These are phyloP conservation scores for Pestalotiopsis sp. DNA, from an alignment of 2,329 filamentous ascomycete species.

Conservation along the genomic window DNA sequence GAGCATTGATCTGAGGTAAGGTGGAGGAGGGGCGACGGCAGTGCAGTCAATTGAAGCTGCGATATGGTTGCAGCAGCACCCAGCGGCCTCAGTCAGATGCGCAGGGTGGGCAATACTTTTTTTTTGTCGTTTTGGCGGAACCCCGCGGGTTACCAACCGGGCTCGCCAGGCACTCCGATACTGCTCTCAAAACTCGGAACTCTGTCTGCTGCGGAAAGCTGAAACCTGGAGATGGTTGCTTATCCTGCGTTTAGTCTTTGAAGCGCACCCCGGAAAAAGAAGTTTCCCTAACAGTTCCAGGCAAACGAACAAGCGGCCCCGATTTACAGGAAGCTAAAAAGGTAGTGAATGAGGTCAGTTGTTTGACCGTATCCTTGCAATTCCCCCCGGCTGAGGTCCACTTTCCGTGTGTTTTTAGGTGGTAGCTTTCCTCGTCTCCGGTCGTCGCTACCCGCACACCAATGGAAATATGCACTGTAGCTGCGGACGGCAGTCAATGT, in stretches of 20 bases:
- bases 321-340: not conserved
- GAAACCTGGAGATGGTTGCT: slow-evolving; percentile 1
- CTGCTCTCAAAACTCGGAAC: not conserved
- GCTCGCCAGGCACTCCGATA: not conserved
- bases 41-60: not conserved
- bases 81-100: not conserved
- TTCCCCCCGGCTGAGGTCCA: not conserved
- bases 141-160: not conserved
- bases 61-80: not conserved
- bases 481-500: not conserved
- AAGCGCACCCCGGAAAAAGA: not conserved
- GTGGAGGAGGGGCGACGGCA: not conserved
- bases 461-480: not conserved
- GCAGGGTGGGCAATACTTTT: not conserved
- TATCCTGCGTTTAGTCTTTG: not conserved
- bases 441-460: not conserved
- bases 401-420: not conserved
- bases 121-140: not conserved
- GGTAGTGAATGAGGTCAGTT: not conserved
- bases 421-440: not conserved
- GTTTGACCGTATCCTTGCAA: not conserved
- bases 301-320: not conserved
- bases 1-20: not conserved
- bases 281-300: not conserved
- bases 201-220: not conserved